Evolutionary conservation across 2,329 filamentous ascomycete genomes (phyloP), one percentile per base, ranked within the genome.

Genomic region (Colletotrichum agaves): DNA sequence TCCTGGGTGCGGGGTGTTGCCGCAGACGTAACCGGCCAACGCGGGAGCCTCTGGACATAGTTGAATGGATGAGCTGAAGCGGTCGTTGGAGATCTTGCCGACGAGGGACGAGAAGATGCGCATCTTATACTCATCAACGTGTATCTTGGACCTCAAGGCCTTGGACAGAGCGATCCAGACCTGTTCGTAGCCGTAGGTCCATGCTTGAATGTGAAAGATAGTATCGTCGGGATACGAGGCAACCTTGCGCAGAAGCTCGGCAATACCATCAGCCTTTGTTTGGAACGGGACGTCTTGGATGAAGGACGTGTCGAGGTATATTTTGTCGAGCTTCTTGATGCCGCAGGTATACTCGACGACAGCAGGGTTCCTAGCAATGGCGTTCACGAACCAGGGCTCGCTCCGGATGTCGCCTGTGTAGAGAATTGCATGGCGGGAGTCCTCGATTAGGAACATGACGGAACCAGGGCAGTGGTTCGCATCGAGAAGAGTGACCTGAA

Each of bases 381-480:
- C 84, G 70, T 92, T 90, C 8, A 98, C 89, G 85, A 93, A 97
- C 92, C 93, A 97, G 4, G 87, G 84, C 74, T 98, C 95, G 61
- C 93, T 90, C 71, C 95, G 87, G 44, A 97, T 90, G 74, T 98
- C 95, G 5, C 94, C 94, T 0, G 94, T 97, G 74, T 98, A 98
- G 0, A 98, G 81, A 2, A 97, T 85, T 0, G 93, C 90, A 69
- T 89, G 92, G 0, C 84, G 85, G 60, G 87, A 78, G 2, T 88
- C 89, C 78, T 98, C 93, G 31, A 98, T 91, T 17, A 98, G 82
- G 75, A 98, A 98, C 93, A 97, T 97, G 17, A 96, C 93, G 17
- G 93, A 90, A 0, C 95, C 94, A 0, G 91, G 87, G 73, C 95
- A 98, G 75, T 98, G 95, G 73, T 98, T 98, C 1, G 95, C 94